phyloP scores from a whole-genome alignment of 1,284 basidiomycete species.

The Trichosporon faecale region DNA sequence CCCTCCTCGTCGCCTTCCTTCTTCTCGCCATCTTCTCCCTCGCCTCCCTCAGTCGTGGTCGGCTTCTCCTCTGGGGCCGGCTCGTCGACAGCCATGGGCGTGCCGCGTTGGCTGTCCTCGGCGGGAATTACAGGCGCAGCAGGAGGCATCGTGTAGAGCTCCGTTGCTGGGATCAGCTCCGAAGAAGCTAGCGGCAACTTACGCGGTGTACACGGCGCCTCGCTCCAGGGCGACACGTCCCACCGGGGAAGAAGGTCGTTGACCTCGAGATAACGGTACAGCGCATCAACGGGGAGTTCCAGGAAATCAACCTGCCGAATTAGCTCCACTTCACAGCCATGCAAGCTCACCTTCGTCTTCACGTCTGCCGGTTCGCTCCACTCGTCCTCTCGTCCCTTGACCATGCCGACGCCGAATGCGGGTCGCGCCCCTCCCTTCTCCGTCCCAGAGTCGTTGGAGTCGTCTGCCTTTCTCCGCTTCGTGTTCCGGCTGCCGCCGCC shows the following conservation, averaged over 20 bases:
- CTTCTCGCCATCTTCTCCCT: background rate
- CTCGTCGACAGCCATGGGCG: slow-evolving; percentile 4
- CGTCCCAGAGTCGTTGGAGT: slow-evolving; percentile 22
- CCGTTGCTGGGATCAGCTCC: slow-evolving; percentile 30
- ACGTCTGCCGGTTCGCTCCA: slow-evolving; percentile 41
- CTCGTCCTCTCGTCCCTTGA: slow-evolving; percentile 41
- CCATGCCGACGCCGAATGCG: slow-evolving; percentile 29
- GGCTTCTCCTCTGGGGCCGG: slow-evolving; percentile 2
- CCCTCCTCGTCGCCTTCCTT: slow-evolving; percentile 18
- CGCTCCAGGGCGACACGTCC: slow-evolving; percentile 48
- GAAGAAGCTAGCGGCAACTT: slow-evolving; percentile 10
- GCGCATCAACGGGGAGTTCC: slow-evolving; percentile 41
- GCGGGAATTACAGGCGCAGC: slow-evolving; percentile 28
- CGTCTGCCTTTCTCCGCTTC: slow-evolving; percentile 44
- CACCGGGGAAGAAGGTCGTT: slow-evolving; percentile 47
- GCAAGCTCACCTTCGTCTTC: slow-evolving; percentile 40
- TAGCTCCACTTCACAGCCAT: background rate
- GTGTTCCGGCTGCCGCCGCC: slow-evolving; percentile 23
- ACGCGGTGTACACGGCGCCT: slow-evolving; percentile 46
- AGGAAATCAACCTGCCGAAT: slow-evolving; percentile 45
- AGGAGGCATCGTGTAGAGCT: slow-evolving; percentile 36
- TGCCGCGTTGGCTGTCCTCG: slow-evolving; percentile 5
- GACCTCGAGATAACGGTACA: slow-evolving; percentile 45
- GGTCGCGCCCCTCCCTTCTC: slow-evolving; percentile 13
- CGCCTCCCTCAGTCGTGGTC: background rate